Evolutionary conservation across 306 rosid species (phyloP).

Genomic region (Bauhinia variegata): DNA sequence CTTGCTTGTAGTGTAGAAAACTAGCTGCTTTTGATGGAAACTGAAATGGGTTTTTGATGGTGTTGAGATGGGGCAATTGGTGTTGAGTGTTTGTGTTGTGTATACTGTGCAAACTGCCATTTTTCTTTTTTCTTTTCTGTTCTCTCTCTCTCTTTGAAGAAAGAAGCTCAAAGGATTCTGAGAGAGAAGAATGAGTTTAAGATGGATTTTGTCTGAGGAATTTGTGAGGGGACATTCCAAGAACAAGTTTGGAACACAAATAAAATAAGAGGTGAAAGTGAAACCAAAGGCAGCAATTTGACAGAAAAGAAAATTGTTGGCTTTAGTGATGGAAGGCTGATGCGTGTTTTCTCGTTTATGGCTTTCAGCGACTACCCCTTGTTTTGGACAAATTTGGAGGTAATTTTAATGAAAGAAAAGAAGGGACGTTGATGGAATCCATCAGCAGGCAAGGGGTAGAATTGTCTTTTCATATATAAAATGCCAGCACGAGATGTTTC

Average conservation of each 20-base stretch:
- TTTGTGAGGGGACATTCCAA: slow-evolving; percentile 42
- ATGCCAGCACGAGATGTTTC: slow-evolving; percentile 14
- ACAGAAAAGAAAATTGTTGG: slow-evolving; percentile 38
- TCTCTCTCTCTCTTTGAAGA: slow-evolving; percentile 18
- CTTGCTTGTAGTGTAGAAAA: slow-evolving; percentile 63
- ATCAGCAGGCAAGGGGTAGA: slow-evolving; percentile 38
- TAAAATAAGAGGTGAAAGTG: slow-evolving; percentile 50
- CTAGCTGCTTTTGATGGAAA: slow-evolving; percentile 72
- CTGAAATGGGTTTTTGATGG: slow-evolving; percentile 66
- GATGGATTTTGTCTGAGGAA: slow-evolving; percentile 41
- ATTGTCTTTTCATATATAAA: slow-evolving; percentile 13
- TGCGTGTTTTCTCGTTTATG: slow-evolving; percentile 34
- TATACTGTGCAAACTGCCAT: slow-evolving; percentile 88
- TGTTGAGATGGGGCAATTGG: slow-evolving; percentile 63
- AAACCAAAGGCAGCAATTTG: slow-evolving; percentile 44
- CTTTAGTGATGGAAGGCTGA: slow-evolving; percentile 34
- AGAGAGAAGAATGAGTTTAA: slow-evolving; percentile 39
- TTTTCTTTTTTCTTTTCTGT: slow-evolving; percentile 35
- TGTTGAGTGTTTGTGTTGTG: slow-evolving; percentile 79
- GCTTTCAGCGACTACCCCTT: slow-evolving; percentile 67
- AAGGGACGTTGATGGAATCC: slow-evolving; percentile 30
- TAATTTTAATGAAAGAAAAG: slow-evolving; percentile 23
- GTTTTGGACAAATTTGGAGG: slow-evolving; percentile 53
- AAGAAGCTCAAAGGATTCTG: slow-evolving; percentile 39
- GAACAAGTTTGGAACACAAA: slow-evolving; percentile 49